A percentile compares a stretch with the other conserved stretches of the same genome.
phyloP scores from a whole-genome alignment of 306 rosid genomes.

The Corylus heterophylla region DNA sequence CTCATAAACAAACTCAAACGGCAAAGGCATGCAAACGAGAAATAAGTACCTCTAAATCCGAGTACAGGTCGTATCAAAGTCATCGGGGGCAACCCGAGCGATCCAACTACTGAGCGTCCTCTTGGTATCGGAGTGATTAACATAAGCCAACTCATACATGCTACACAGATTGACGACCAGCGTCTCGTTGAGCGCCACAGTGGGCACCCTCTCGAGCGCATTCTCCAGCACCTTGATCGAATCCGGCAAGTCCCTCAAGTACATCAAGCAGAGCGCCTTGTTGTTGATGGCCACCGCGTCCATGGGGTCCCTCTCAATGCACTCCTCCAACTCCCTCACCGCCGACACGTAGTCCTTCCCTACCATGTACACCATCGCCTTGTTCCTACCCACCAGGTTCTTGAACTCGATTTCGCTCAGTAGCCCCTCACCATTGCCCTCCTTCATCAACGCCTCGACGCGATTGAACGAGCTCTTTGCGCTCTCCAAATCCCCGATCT shows the following conservation, averaged over 20 bases:
- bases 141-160: constrained; percentile 95
- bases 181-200: constrained; percentile 81
- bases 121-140: constrained; percentile 88
- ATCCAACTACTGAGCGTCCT: constrained; percentile 92
- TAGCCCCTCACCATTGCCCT: constrained; percentile 40
- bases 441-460: constrained; percentile 54
- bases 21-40: not conserved
- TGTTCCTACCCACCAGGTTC: constrained; percentile 75
- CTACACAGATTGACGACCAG: constrained; percentile 87
- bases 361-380: constrained; percentile 79
- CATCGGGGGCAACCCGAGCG: constrained; percentile 94
- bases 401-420: constrained; percentile 52
- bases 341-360: constrained; percentile 92
- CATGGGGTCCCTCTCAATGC: constrained; percentile 71
- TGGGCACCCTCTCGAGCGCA: constrained; percentile 89
- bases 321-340: constrained; percentile 87
- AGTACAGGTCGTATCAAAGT: constrained; percentile 77
- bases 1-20: not conserved
- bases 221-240: constrained; percentile 85
- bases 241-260: constrained; percentile 85
- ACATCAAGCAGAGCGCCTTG: constrained; percentile 93
- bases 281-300: constrained; percentile 79
- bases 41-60: constrained; percentile 63
- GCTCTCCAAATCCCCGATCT: constrained; percentile 80
- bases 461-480: constrained; percentile 66